Evolutionary conservation across 106 monocot species (phyloP).

Genomic region (Triglochin maritima): DNA sequence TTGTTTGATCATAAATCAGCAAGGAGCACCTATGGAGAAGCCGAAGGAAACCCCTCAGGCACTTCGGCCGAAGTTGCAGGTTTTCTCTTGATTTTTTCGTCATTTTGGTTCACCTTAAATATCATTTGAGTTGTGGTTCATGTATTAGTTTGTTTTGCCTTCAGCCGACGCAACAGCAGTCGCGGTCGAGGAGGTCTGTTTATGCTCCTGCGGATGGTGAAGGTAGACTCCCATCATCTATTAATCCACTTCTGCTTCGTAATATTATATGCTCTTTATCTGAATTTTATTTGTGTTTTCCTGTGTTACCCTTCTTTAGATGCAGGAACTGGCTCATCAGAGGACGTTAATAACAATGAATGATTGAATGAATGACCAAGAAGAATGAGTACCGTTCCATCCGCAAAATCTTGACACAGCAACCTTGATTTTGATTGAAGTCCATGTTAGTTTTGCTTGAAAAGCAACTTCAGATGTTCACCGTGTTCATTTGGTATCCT

Average conservation of each 20-base stretch:
- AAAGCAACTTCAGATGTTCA: too few relatives aligned
- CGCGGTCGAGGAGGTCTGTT: not conserved
- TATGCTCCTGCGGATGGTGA: slow-evolving; percentile 5
- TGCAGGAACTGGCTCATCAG: not conserved
- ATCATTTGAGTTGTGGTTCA: not conserved
- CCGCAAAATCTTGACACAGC: too few relatives aligned
- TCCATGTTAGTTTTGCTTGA: too few relatives aligned
- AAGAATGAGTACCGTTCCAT: too few relatives aligned
- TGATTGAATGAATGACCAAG: not conserved
- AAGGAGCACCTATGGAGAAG: slow-evolving; percentile 58
- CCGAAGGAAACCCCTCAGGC: slow-evolving; percentile 92
- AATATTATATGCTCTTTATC: not conserved
- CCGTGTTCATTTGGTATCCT: too few relatives aligned
- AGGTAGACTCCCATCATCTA: not conserved
- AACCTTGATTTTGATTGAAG: too few relatives aligned
- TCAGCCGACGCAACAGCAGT: slow-evolving; percentile 6
- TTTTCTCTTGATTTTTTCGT: slow-evolving; percentile 3
- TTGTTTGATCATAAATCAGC: slow-evolving; percentile 33
- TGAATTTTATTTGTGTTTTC: not conserved
- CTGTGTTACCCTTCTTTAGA: not conserved
- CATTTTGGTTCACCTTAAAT: not conserved
- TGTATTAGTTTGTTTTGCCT: not conserved
- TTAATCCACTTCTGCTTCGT: not conserved
- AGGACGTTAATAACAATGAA: not conserved
- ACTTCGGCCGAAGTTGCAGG: slow-evolving; percentile 92